A percentile compares a stretch with the other conserved stretches of the same genome.
Evolutionary conservation across 2,329 filamentous ascomycete species (phyloP).

Genomic region (Cladobotryum mycophilum): DNA sequence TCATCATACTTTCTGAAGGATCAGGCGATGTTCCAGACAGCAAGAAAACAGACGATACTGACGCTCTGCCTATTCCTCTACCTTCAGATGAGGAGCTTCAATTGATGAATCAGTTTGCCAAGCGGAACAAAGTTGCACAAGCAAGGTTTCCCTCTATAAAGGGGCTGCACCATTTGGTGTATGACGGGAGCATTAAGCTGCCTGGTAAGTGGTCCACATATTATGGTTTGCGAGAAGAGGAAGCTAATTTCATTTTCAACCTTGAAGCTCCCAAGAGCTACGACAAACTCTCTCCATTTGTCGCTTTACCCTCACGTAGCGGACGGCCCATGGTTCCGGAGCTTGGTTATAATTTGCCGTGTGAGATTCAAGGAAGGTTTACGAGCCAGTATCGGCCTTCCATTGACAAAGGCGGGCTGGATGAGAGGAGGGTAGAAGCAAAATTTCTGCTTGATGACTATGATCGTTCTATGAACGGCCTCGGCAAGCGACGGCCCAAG

Average conservation of each 20-base stretch:
- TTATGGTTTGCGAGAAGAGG: not conserved
- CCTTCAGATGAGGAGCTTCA: slow-evolving; percentile 29
- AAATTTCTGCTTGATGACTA: slow-evolving; percentile 35
- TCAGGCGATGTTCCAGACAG: slow-evolving; percentile 22
- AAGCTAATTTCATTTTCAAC: not conserved
- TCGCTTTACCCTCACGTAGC: slow-evolving; percentile 34
- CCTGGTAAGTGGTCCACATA: slow-evolving; percentile 21
- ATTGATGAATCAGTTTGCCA: slow-evolving; percentile 32
- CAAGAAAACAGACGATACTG: slow-evolving; percentile 31
- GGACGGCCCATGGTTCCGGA: slow-evolving; percentile 34
- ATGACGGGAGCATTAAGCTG: slow-evolving; percentile 34
- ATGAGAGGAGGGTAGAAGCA: slow-evolving; percentile 36
- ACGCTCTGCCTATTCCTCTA: slow-evolving; percentile 24
- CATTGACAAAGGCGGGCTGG: slow-evolving; percentile 32
- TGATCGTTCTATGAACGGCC: slow-evolving; percentile 33
- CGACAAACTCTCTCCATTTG: slow-evolving; percentile 38
- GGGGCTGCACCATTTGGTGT: slow-evolving; percentile 33
- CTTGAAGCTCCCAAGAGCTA: slow-evolving; percentile 35
- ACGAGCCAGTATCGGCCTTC: slow-evolving; percentile 36
- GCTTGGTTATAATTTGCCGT: slow-evolving; percentile 33
- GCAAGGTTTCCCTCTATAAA: slow-evolving; percentile 32
- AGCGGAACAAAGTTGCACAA: slow-evolving; percentile 32
- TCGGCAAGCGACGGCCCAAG: slow-evolving; percentile 39
- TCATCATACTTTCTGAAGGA: slow-evolving; percentile 20
- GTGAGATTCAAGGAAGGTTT: slow-evolving; percentile 39